Percentiles rank a stretch among this genome's conserved stretches.
phyloP scores from a whole-genome alignment of 176 grass and related monocot genomes.

The Eremochloa ophiuroides region DNA sequence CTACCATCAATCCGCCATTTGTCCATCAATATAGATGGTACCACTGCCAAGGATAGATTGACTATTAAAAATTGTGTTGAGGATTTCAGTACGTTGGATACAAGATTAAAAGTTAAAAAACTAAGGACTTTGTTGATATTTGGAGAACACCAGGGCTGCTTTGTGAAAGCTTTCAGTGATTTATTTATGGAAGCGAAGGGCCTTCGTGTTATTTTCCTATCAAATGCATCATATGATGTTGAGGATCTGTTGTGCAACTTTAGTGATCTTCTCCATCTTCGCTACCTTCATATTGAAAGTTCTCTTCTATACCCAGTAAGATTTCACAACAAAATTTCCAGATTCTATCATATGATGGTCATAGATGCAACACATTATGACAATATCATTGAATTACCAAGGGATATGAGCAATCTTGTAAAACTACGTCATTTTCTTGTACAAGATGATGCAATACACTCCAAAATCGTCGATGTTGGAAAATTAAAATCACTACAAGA shows the following conservation, averaged over 20 bases:
- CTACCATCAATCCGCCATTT: too few relatives aligned
- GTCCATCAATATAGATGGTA: background rate
- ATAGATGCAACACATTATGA: background rate
- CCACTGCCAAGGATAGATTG: background rate
- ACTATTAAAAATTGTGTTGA: background rate
- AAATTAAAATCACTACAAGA: background rate
- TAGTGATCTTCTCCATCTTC: background rate
- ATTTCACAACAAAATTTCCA: background rate
- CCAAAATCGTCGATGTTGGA: background rate
- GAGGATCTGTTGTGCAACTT: background rate
- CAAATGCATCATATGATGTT: background rate
- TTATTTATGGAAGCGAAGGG: background rate
- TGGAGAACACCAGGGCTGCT: background rate
- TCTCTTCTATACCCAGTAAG: fast-evolving
- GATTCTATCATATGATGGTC: conserved; percentile 12
- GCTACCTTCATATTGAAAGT: background rate
- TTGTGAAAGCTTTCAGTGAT: background rate
- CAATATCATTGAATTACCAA: background rate
- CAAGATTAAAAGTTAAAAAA: background rate
- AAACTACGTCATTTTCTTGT: background rate
- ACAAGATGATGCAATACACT: background rate
- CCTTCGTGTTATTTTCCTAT: background rate
- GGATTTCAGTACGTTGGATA: background rate
- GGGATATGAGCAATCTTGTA: background rate
- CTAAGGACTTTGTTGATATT: background rate